phyloP scores from a whole-genome alignment of 2,329 filamentous ascomycete genomes.

The Dactylellina parvicollis region DNA sequence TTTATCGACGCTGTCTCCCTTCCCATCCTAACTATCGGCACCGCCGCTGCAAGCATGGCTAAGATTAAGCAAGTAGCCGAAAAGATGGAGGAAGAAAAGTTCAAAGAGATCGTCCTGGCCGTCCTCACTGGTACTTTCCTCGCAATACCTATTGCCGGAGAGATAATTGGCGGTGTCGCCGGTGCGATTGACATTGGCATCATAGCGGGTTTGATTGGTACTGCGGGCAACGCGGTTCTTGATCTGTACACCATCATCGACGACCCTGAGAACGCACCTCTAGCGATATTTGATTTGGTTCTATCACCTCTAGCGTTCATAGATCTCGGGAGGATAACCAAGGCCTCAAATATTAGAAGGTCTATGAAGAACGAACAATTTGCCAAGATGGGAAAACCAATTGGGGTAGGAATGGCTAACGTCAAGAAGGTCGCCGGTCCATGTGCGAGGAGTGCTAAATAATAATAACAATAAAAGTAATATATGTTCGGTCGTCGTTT shows the following conservation, averaged over 20 bases:
- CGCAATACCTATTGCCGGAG: constrained; percentile 57
- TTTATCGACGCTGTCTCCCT: constrained; percentile 55
- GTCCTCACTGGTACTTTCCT: constrained; percentile 59
- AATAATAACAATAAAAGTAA: too few relatives aligned
- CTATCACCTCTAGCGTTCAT: constrained; percentile 50
- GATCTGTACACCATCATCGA: constrained; percentile 55
- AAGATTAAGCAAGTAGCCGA: constrained; percentile 56
- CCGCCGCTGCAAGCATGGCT: constrained; percentile 56
- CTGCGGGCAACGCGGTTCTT: constrained; percentile 27
- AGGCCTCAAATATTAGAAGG: neutral
- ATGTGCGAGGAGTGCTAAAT: too few relatives aligned
- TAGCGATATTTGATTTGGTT: constrained; percentile 53
- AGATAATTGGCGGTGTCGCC: constrained; percentile 22
- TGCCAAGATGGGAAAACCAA: neutral
- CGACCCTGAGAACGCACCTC: constrained; percentile 39
- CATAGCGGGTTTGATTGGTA: neutral
- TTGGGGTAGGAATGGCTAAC: too few relatives aligned
- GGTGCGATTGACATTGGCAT: constrained; percentile 1
- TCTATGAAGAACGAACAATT: neutral
- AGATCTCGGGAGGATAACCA: neutral
- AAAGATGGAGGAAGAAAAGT: constrained; percentile 57
- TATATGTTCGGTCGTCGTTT: too few relatives aligned
- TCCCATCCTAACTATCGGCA: constrained; percentile 54
- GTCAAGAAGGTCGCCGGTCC: too few relatives aligned
- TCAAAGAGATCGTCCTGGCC: constrained; percentile 58